Evolutionary conservation across 1,284 basidiomycete species (phyloP).

Genomic region (Cryptococcus depauperatus): DNA sequence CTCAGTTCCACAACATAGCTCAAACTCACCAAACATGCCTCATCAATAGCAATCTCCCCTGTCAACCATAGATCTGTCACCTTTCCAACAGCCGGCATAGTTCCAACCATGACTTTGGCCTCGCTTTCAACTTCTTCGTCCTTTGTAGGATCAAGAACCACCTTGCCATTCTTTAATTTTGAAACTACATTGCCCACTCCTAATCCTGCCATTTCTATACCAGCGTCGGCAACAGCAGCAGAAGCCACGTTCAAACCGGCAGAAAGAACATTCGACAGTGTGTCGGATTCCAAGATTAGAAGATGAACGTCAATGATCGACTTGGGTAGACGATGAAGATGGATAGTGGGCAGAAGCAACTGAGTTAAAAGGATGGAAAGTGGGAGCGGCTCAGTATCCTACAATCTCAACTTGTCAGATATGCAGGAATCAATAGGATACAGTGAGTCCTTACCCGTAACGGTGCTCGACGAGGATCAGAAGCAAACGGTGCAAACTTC

Average conservation of each 20-base stretch:
- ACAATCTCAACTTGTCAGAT: conserved; percentile 1
- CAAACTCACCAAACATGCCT: conserved; percentile 28
- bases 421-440: not conserved
- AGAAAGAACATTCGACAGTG: conserved; percentile 72
- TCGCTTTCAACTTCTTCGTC: conserved; percentile 54
- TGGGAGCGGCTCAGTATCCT: conserved; percentile 91
- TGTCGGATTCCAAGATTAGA: conserved; percentile 83
- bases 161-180: conserved; percentile 42
- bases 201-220: conserved; percentile 39
- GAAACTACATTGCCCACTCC: conserved; percentile 34
- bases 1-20: not conserved
- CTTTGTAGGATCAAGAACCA: conserved; percentile 66
- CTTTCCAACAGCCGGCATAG: conserved; percentile 82
- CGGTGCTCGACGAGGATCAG: conserved; percentile 63
- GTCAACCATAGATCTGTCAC: conserved; percentile 74
- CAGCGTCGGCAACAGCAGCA: conserved; percentile 58
- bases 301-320: conserved; percentile 87
- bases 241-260: conserved; percentile 79
- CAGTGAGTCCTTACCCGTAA: conserved; percentile 59
- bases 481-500: conserved; percentile 92
- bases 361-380: conserved; percentile 77
- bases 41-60: conserved; percentile 49
- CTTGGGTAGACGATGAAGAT: conserved; percentile 86
- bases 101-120: conserved; percentile 64
- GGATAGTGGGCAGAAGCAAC: conserved; percentile 73